Conservation (phyloP, 441 rosid species). For the Gossypium aridum region DNA sequence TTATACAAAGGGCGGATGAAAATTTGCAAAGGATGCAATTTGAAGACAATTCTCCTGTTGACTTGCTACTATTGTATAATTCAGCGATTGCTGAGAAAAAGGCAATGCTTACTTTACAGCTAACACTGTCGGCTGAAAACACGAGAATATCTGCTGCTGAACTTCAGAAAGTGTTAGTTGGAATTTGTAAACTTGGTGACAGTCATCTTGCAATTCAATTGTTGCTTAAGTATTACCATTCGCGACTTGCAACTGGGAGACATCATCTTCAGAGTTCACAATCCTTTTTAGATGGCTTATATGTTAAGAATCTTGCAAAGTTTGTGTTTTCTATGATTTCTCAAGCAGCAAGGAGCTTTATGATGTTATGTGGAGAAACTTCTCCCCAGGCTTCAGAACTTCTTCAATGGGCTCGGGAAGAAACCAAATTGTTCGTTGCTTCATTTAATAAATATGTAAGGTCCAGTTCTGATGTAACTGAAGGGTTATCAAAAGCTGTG, state of each 20-base stretch:
- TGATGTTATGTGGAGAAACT: conserved; percentile 41
- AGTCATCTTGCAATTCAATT: conserved; percentile 38
- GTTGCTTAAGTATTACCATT: conserved; percentile 46
- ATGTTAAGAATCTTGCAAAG: conserved; percentile 42
- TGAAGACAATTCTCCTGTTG: conserved; percentile 15
- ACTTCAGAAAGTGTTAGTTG: conserved; percentile 42
- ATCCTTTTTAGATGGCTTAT: conserved; percentile 24
- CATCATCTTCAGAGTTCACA: conserved; percentile 30
- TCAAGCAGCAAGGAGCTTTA: conserved; percentile 56
- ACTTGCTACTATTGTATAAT: conserved; percentile 23
- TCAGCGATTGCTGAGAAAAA: conserved; percentile 37
- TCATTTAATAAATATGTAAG: conserved; percentile 35
- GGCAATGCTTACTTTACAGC: conserved; percentile 29
- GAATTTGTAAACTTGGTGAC: conserved; percentile 47
- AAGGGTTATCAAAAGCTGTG: conserved; percentile 37
- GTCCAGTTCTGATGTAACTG: conserved; percentile 34
- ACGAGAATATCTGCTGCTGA: conserved; percentile 49
- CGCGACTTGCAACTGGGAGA: conserved; percentile 33
- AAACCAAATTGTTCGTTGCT: conserved; percentile 33
- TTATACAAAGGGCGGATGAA: conserved; percentile 38
- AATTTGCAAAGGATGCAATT: conserved; percentile 27
- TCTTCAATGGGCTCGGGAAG: conserved; percentile 44
- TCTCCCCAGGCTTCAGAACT: conserved; percentile 39
- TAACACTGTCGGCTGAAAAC: conserved; percentile 40
- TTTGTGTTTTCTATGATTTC: conserved; percentile 52